These are phyloP conservation scores for Penicilliopsis zonata DNA, from an alignment of 495 filamentous ascomycete genomes.

Conservation along the genomic window DNA sequence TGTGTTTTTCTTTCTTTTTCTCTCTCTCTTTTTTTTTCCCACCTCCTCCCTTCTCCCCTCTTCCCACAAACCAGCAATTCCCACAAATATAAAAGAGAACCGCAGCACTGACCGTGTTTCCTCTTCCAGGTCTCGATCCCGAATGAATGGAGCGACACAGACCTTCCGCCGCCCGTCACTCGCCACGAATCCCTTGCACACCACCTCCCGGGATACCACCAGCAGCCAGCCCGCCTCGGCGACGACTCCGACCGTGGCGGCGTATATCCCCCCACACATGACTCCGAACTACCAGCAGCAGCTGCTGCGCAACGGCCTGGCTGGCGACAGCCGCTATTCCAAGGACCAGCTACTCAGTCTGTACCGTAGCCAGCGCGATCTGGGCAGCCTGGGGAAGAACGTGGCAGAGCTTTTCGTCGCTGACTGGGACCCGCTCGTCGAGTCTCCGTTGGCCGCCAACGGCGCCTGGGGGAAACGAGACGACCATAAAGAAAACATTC, in stretches of 20 bases:
- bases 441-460: slow-evolving; percentile 47
- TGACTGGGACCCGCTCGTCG: slow-evolving; percentile 61
- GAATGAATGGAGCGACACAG: slow-evolving; percentile 69
- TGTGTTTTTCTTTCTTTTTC: no score
- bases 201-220: slow-evolving; percentile 35
- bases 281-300: slow-evolving; percentile 34
- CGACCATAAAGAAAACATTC: slow-evolving; percentile 50
- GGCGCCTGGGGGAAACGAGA: slow-evolving; percentile 68
- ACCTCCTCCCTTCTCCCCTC: no score
- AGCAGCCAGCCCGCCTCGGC: slow-evolving; percentile 33
- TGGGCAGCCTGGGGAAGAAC: slow-evolving; percentile 46
- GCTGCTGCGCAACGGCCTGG: slow-evolving; percentile 41
- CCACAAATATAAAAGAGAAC: no score
- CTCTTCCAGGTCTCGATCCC: slow-evolving; percentile 46
- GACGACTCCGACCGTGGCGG: slow-evolving; percentile 37
- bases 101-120: no score
- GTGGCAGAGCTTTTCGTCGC: slow-evolving; percentile 59
- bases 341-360: slow-evolving; percentile 75
- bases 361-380: slow-evolving; percentile 47
- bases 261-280: slow-evolving; percentile 52
- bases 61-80: no score
- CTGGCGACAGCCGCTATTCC: slow-evolving; percentile 55
- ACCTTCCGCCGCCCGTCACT: slow-evolving; percentile 78
- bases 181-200: slow-evolving; percentile 46
- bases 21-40: no score